phyloP scores from a whole-genome alignment of 176 grass and related monocot species.

The Carex myosuroides region DNA sequence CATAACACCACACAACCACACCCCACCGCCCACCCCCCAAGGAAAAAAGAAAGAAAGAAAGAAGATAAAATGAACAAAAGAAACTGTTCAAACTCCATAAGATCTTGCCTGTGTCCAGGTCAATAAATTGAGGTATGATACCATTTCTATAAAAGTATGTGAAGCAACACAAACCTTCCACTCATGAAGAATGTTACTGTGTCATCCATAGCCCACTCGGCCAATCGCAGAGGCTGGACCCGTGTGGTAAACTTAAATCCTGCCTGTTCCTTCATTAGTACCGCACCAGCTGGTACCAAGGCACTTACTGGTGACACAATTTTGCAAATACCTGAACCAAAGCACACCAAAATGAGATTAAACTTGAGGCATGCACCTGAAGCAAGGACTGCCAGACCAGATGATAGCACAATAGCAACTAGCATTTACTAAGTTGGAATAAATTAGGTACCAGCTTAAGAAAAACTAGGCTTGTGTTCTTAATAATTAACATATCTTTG shows the following conservation, averaged over 20 bases:
- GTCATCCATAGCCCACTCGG: slow-evolving; percentile 82
- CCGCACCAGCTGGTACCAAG: slow-evolving; percentile 78
- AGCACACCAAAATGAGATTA: neutral
- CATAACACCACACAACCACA: neutral
- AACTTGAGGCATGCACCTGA: neutral
- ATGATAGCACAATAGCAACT: neutral
- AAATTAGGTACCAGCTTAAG: neutral
- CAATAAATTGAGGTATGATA: neutral
- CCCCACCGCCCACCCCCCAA: neutral
- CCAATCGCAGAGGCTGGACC: slow-evolving; percentile 85
- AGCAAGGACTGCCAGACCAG: neutral
- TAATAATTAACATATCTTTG: neutral
- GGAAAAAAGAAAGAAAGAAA: neutral
- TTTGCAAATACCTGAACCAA: slow-evolving; percentile 81
- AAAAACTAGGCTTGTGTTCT: neutral
- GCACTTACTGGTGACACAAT: slow-evolving; percentile 67
- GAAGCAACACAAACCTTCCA: slow-evolving; percentile 54
- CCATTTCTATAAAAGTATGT: neutral
- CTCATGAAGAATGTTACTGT: slow-evolving; percentile 92
- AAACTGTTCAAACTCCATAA: neutral
- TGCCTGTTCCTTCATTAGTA: slow-evolving; percentile 76
- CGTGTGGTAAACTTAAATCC: slow-evolving; percentile 93
- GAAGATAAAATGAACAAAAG: neutral
- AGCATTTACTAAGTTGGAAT: neutral
- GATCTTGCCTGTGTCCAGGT: neutral